These are phyloP conservation scores for Calcarisporium arbuscula DNA, from an alignment of 2,329 filamentous ascomycete genomes.

Conservation along the genomic window DNA sequence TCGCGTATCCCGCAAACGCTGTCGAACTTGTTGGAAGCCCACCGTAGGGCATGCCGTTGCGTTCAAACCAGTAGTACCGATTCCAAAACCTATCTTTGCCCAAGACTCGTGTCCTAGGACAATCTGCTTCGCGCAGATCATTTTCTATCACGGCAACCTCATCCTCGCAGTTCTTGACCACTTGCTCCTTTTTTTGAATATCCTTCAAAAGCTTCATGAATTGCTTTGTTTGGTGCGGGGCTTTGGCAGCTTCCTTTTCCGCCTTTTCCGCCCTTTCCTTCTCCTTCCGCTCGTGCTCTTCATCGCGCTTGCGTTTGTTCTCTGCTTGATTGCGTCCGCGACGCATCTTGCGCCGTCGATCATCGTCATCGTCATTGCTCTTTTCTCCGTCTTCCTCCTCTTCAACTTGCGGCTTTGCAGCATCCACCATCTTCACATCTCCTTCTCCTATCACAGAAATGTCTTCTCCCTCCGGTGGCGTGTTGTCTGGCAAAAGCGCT, in stretches of 20 bases:
- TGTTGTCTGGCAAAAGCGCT: constrained; percentile 65
- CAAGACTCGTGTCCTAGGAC: constrained; percentile 79
- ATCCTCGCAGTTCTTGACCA: constrained; percentile 75
- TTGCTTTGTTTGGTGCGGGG: constrained; percentile 79
- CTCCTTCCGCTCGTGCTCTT: constrained; percentile 64
- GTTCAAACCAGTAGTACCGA: constrained; percentile 98
- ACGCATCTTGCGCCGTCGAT: constrained; percentile 40
- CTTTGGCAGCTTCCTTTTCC: constrained; percentile 60
- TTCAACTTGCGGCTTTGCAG: constrained; percentile 52
- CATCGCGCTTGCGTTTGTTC: constrained; percentile 71
- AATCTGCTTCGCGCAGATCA: constrained; percentile 89
- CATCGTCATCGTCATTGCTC: constrained; percentile 65
- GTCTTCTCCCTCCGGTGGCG: constrained; percentile 54
- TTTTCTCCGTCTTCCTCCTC: constrained; percentile 58
- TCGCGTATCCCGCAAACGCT: constrained; percentile 79
- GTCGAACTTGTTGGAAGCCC: constrained; percentile 87
- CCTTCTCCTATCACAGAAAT: no score
- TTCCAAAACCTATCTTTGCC: constrained; percentile 98
- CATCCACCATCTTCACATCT: constrained; percentile 56
- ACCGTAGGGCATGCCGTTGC: constrained; percentile 94
- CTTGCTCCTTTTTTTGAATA: constrained; percentile 78
- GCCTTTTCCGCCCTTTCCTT: constrained; percentile 61
- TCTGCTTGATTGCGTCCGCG: constrained; percentile 55
- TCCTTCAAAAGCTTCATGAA: constrained; percentile 83
- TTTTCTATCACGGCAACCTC: constrained; percentile 83